Base-by-base conservation (phyloP, 2,329 filamentous ascomycete species). In the Colletotrichum lupini region DNA sequence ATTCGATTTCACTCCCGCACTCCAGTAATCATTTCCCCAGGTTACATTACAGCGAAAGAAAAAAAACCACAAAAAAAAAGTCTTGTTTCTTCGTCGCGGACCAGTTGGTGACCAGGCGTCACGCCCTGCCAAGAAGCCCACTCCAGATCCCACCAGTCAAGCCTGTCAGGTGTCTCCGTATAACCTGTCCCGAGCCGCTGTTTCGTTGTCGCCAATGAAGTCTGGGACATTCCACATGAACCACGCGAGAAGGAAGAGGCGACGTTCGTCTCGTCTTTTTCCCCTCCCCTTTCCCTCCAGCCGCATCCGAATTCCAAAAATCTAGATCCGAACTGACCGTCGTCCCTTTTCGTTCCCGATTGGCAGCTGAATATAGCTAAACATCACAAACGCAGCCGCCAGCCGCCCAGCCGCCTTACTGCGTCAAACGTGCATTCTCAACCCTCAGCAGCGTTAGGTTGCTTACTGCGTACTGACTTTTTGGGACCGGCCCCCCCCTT, bases 351-450 rank as follows among this genome's bases (percentile, higher is more conserved):
- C 24, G 32, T 58, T 56, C 59, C 42, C 70, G 59, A 73, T 73
- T 73, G 70, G 70, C 66, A 37, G 59, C 59, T 56, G 37, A 53
- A 64, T 49, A n/a, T 49, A 4, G 42, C 42, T 14, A 26, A 63
- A 55, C 46, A 35, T 49, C 59, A 64, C 66, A 37, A 32, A 37
- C 58, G 66, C 26, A 62, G 57, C 65, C 57, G 66, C 66, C 69
- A 72, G 42, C 70, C 59, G 59, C 65, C 69, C 69, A 69, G 42
- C 70, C 59, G 59, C 65, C 69, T n/a, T 22, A 28, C 28, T 52
- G 6, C 32, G 28, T 22, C 22, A 35, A 14, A 52, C 30, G 5
- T n/a, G 26, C 59, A 28, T n/a, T 35, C 32, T 35, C 32, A 35
- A 35, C 4, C 12, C 37, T 22, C 22, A 32, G 59, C 37, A 42